A percentile compares a stretch with the other conserved stretches of the same genome.
phyloP scores from a whole-genome alignment of 2,329 filamentous ascomycete species.

The Coniochaeta prunicola region DNA sequence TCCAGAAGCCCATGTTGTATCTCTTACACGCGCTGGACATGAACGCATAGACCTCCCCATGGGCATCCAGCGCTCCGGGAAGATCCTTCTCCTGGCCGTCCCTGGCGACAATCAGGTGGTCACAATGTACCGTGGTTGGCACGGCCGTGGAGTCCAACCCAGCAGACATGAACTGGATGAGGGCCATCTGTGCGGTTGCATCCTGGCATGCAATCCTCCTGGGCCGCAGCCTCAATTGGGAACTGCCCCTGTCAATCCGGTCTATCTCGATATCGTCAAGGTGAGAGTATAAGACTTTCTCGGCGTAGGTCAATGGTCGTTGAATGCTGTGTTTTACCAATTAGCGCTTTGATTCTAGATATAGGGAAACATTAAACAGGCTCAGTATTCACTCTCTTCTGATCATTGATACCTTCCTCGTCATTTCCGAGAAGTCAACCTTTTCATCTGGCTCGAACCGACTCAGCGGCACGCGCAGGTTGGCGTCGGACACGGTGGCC shows the following conservation, averaged over 20 bases:
- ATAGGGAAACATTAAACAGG: too few species aligned
- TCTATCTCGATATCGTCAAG: conserved; percentile 84
- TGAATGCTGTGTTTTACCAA: too few species aligned
- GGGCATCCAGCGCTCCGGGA: conserved; percentile 75
- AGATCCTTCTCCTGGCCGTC: conserved; percentile 83
- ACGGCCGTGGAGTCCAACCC: conserved; percentile 83
- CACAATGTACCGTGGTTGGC: conserved; percentile 95
- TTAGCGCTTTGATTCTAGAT: too few species aligned
- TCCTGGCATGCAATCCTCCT: conserved; percentile 99
- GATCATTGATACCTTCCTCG: too few species aligned
- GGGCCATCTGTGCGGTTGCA: conserved; percentile 95
- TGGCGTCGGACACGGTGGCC: too few species aligned
- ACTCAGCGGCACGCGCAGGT: too few species aligned
- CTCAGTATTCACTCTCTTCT: too few species aligned
- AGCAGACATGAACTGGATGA: conserved; percentile 98
- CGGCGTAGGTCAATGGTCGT: conserved; percentile 91
- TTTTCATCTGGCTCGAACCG: too few species aligned
- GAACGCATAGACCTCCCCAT: conserved; percentile 97
- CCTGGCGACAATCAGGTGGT: conserved; percentile 96
- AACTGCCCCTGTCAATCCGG: conserved; percentile 72
- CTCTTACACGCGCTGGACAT: conserved; percentile 84
- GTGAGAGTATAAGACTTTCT: conserved; percentile 98
- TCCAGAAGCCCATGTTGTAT: conserved; percentile 95
- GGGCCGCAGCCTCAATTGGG: conserved; percentile 93
- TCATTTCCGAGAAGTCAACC: too few species aligned